Conservation (phyloP, 2,329 filamentous ascomycete genomes). For the Neofusicoccum parvum region DNA sequence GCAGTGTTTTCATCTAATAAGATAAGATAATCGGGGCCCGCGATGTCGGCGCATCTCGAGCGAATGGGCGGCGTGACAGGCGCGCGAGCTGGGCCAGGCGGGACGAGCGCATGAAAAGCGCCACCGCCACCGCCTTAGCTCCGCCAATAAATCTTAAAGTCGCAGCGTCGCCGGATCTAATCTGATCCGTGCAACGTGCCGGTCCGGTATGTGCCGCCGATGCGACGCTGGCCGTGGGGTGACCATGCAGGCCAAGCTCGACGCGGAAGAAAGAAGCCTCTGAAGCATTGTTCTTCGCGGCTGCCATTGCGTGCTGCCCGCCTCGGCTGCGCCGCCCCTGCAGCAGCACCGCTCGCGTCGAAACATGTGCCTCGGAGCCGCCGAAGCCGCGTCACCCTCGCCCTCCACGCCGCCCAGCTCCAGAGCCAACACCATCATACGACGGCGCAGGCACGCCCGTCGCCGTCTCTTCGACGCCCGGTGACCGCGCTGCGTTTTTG, state of each 20-base stretch:
- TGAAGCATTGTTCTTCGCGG: no score
- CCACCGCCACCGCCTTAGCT: constrained; percentile 6
- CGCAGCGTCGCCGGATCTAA: constrained; percentile 13
- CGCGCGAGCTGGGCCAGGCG: background rate
- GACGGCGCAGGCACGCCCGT: background rate
- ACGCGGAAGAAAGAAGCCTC: background rate
- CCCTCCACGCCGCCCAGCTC: background rate
- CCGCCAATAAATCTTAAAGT: background rate
- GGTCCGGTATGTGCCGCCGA: background rate
- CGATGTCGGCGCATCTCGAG: background rate
- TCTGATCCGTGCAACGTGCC: constrained; percentile 9
- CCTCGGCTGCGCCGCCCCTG: background rate
- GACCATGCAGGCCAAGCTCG: background rate
- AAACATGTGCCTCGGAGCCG: background rate
- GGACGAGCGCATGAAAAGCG: background rate
- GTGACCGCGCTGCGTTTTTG: background rate
- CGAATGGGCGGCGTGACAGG: background rate
- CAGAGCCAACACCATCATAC: background rate
- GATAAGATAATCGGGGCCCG: constrained; percentile 13
- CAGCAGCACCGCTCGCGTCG: background rate
- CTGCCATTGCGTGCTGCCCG: no score
- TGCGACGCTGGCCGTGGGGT: constrained; percentile 6
- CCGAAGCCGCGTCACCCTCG: constrained; percentile 13
- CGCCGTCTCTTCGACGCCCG: background rate
- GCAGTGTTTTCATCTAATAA: constrained; percentile 13